Conservation (phyloP, 768 basidiomycete species). For the Panaeolus papilionaceus region DNA sequence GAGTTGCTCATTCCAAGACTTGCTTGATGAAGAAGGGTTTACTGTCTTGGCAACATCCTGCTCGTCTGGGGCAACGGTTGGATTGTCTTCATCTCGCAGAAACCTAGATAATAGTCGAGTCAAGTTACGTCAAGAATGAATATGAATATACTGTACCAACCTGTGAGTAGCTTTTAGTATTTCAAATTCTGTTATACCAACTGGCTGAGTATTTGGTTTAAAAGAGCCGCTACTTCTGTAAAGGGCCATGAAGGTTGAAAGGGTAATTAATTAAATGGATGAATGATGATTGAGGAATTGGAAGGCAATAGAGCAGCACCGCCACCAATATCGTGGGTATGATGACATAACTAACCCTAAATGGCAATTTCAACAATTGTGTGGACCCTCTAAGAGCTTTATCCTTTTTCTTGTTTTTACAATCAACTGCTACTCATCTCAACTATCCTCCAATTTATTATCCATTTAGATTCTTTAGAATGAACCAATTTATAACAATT, state of each 20-base stretch:
- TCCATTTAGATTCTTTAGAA: neutral
- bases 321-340: slow-evolving; percentile 17
- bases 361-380: neutral
- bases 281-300: slow-evolving; percentile 1
- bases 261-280: slow-evolving; percentile 16
- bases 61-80: slow-evolving; percentile 22
- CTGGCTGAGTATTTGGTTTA: slow-evolving; percentile 32
- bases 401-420: slow-evolving; percentile 2
- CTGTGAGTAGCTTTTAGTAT: slow-evolving; percentile 77
- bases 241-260: slow-evolving; percentile 38
- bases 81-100: slow-evolving; percentile 68
- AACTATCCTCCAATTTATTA: neutral
- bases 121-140: neutral
- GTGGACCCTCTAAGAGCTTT: neutral
- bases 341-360: neutral
- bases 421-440: neutral
- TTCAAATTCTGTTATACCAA: slow-evolving; percentile 69
- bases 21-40: neutral
- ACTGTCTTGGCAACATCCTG: slow-evolving; percentile 2
- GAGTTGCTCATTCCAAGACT: slow-evolving; percentile 83
- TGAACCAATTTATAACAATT: neutral
- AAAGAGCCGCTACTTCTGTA: slow-evolving; percentile 38
- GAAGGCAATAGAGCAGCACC: slow-evolving; percentile 16
- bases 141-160: slow-evolving; percentile 39
- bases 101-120: slow-evolving; percentile 55